Percentiles rank a stretch among this genome's conserved stretches.
Evolutionary conservation across 495 filamentous ascomycete species (phyloP).

Genomic region (Halenospora varia): DNA sequence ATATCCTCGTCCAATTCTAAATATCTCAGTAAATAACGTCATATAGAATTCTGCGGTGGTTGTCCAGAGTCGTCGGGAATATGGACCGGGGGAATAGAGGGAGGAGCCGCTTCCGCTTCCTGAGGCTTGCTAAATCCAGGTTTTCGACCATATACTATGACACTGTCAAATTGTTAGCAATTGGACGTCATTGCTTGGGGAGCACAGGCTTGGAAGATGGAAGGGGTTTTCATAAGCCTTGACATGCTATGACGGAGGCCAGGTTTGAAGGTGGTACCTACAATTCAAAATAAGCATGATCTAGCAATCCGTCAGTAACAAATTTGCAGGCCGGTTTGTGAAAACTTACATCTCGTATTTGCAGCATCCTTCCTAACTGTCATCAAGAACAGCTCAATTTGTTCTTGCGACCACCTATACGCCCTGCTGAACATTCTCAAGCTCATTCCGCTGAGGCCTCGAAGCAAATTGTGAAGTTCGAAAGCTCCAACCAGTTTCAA

Average conservation of each 20-base stretch:
- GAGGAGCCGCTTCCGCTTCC: too few relatives aligned
- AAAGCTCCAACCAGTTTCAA: constrained; percentile 43
- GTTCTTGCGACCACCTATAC: constrained; percentile 46
- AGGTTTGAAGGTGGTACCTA: neutral
- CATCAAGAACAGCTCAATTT: constrained; percentile 51
- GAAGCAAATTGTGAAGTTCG: constrained; percentile 15
- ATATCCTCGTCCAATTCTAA: neutral
- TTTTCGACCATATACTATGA: constrained; percentile 3
- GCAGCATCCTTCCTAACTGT: constrained; percentile 48
- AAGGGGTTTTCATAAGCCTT: neutral
- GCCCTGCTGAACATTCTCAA: constrained; percentile 40
- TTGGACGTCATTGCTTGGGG: neutral
- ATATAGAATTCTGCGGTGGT: neutral
- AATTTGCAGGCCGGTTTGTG: neutral
- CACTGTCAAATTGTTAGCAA: neutral
- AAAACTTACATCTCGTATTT: constrained; percentile 18
- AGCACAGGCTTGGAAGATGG: neutral
- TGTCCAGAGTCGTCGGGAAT: neutral
- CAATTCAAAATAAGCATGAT: constrained; percentile 4
- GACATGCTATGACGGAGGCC: neutral
- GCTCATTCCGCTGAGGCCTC: constrained; percentile 13
- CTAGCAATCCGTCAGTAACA: neutral
- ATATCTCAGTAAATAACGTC: neutral
- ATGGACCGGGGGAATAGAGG: neutral
- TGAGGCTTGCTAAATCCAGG: neutral